These are phyloP conservation scores for Alternaria triticimaculans DNA, from an alignment of 2,329 filamentous ascomycete genomes.

Conservation along the genomic window DNA sequence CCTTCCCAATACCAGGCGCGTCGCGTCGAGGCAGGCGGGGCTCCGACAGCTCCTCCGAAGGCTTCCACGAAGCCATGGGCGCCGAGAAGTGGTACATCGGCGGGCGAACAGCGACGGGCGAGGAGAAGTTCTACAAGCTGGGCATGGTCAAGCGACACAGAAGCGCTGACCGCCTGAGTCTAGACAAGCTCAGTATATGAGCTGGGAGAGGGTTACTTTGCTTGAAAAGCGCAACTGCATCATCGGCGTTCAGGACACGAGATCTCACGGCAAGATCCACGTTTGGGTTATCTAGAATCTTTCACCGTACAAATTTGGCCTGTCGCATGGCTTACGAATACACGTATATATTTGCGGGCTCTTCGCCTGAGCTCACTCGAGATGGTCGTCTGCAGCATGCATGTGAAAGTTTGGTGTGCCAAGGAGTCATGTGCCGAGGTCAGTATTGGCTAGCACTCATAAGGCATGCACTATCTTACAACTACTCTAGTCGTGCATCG, in stretches of 20 bases:
- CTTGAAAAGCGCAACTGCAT: constrained; percentile 31
- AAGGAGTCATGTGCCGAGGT: constrained; percentile 6
- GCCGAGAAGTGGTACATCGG: constrained; percentile 85
- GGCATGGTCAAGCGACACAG: constrained; percentile 75
- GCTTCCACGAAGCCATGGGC: constrained; percentile 74
- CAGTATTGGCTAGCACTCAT: background rate
- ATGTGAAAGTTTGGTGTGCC: constrained; percentile 16
- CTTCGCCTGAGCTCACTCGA: constrained; percentile 11
- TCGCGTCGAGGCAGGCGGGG: constrained; percentile 62
- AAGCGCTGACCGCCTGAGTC: constrained; percentile 75
- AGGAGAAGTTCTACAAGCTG: constrained; percentile 82
- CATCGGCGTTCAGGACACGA: constrained; percentile 33
- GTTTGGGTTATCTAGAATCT: constrained; percentile 17
- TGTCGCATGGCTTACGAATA: background rate
- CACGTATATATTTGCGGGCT: constrained; percentile 20
- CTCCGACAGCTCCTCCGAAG: constrained; percentile 77
- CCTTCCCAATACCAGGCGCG: constrained; percentile 45
- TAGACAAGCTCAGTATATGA: constrained; percentile 78
- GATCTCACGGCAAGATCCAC: constrained; percentile 12
- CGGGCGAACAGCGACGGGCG: constrained; percentile 75
- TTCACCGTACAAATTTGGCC: constrained; percentile 8
- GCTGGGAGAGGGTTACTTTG: background rate
- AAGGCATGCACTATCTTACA: background rate
- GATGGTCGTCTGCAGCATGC: background rate
- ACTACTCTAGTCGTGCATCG: background rate